Evolutionary conservation across 2,329 filamentous ascomycete genomes (phyloP).

Genomic region (Parafenestella ontariensis): DNA sequence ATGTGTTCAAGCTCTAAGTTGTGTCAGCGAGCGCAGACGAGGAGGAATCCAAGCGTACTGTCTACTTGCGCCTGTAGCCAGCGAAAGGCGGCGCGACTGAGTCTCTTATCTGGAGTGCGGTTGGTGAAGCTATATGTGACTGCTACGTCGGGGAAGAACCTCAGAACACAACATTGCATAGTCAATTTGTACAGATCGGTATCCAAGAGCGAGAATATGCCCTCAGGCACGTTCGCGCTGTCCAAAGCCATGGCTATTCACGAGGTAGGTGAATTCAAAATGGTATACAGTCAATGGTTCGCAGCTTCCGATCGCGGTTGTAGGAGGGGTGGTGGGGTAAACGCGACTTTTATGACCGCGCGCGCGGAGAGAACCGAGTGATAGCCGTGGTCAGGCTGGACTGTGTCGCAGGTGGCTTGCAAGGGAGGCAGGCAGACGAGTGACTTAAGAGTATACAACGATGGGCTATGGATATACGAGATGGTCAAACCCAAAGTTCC

Average conservation of each 20-base stretch:
- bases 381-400: neutral
- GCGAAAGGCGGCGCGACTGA: constrained; percentile 80
- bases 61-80: constrained; percentile 87
- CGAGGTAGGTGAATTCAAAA: constrained; percentile 1
- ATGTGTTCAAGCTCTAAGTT: constrained; percentile 79
- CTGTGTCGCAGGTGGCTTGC: neutral
- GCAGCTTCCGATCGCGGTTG: constrained; percentile 18
- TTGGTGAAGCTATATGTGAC: constrained; percentile 97
- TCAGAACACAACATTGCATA: constrained; percentile 90
- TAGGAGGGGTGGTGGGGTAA: constrained; percentile 41
- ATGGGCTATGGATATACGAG: neutral
- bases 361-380: neutral
- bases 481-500: neutral
- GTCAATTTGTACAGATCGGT: constrained; percentile 91
- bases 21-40: constrained; percentile 9
- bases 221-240: constrained; percentile 43
- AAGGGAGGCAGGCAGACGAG: neutral
- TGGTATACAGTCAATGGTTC: constrained; percentile 2
- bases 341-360: constrained; percentile 8
- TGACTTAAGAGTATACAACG: too few relatives aligned
- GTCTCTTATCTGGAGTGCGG: constrained; percentile 89
- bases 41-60: constrained; percentile 57
- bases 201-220: constrained; percentile 56
- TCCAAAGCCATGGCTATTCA: constrained; percentile 29
- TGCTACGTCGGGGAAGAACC: constrained; percentile 80